phyloP scores from a whole-genome alignment of 371 early-diverging fungal genomes.

The Apophysomyces elegans region DNA sequence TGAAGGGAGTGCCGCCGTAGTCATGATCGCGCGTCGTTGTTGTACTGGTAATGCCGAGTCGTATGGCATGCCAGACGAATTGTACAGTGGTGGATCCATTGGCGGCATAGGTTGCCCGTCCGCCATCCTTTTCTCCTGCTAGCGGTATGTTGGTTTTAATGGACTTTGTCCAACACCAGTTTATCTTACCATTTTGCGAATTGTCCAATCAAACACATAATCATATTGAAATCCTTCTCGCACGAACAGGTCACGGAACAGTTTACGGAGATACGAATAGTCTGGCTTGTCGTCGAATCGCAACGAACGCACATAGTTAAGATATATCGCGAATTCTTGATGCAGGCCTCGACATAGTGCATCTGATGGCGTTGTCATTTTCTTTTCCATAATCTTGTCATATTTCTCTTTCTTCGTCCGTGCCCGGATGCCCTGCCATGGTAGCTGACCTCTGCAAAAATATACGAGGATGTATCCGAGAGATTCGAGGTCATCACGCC shows the following conservation, averaged over 20 bases:
- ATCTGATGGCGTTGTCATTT: constrained; percentile 97
- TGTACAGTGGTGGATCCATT: constrained; percentile 29
- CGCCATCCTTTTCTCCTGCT: constrained; percentile 35
- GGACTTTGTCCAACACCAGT: constrained; percentile 3
- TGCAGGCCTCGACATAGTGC: constrained; percentile 97
- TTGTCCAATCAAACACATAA: constrained; percentile 98
- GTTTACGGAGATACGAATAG: constrained; percentile 95
- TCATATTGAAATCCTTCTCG: constrained; percentile 96
- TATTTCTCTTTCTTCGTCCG: constrained; percentile 99
- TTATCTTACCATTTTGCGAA: constrained; percentile 54
- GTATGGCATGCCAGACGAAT: constrained; percentile 18
- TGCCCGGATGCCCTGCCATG: constrained; percentile 99
- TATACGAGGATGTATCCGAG: constrained; percentile 99
- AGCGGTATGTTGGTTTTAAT: constrained; percentile 7
- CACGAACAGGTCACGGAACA: constrained; percentile 96
- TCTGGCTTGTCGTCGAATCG: constrained; percentile 99
- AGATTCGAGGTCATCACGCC: constrained; percentile 99
- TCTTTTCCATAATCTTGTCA: constrained; percentile 99
- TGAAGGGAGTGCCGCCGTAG: constrained; percentile 37
- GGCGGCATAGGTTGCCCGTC: constrained; percentile 22
- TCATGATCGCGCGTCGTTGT: constrained; percentile 32
- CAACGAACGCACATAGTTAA: constrained; percentile 96
- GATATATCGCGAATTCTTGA: constrained; percentile 94
- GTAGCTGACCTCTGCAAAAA: constrained; percentile 97
- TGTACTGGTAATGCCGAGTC: constrained; percentile 32